A percentile compares a stretch with the other conserved stretches of the same genome.
These are phyloP conservation scores for Plasmodium knowlesi DNA, from an alignment of 169 alveolate species.

Conservation along the genomic window DNA sequence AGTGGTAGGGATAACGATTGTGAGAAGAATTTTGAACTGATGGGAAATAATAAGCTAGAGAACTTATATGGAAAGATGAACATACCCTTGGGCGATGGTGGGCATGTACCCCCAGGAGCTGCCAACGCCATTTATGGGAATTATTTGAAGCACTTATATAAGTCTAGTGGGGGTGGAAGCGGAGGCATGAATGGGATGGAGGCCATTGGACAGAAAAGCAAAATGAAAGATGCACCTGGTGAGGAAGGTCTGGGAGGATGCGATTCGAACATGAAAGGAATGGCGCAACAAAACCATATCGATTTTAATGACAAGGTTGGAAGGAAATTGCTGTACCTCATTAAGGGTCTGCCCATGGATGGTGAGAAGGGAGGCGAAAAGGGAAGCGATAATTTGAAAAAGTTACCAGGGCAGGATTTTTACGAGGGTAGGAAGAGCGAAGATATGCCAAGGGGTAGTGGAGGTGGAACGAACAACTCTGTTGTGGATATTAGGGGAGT, in stretches of 20 bases:
- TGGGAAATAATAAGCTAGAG: background rate
- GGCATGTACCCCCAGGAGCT: background rate
- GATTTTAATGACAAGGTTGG: slow-evolving; percentile 39
- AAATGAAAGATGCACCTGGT: background rate
- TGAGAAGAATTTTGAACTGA: background rate
- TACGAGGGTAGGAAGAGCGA: background rate
- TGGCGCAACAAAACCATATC: background rate
- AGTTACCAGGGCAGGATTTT: background rate
- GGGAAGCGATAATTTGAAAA: background rate
- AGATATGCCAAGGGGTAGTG: background rate
- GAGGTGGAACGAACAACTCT: background rate
- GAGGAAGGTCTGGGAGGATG: background rate
- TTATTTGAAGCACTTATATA: background rate
- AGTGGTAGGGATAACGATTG: background rate
- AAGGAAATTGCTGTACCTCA: slow-evolving; percentile 17
- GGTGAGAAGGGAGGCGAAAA: background rate
- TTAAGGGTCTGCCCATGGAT: slow-evolving; percentile 37
- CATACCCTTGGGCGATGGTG: background rate
- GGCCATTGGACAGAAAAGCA: background rate
- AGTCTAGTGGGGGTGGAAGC: background rate
- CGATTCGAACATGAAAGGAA: background rate
- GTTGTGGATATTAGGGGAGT: background rate
- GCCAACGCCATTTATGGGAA: background rate
- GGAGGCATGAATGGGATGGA: background rate
- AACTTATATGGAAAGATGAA: background rate